Base-by-base conservation (phyloP, 2,329 filamentous ascomycete genomes). In the Corniculantispora saksenae region DNA sequence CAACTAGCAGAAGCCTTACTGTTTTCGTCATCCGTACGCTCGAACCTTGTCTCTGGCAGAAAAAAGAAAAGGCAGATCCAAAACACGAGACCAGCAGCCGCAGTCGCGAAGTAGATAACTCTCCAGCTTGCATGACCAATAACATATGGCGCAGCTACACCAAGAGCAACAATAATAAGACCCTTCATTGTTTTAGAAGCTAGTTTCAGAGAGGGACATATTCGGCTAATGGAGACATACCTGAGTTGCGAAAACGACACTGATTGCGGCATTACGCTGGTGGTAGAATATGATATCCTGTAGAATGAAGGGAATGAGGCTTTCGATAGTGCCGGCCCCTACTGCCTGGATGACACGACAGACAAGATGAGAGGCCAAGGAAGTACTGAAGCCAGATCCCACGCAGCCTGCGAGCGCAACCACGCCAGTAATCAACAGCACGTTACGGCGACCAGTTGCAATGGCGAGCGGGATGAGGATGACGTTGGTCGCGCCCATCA, bases 221-320 rank as follows among this genome's bases (percentile, higher is more conserved):
- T 32, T 10, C 6, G 6, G 10, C 32, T 32, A 32, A 6, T 32
- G 5, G 19, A 25, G 17, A 15, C 66, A 57, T 38, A 69, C 64
- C 54, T 71, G 70, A 19, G 70, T 72, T 1, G 72, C 69, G 45
- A 74, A 68, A 23, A 78, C 69, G 7, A 72, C 68, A 12, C 76
- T 72, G 47, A 78, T 72, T 13, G 73, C 76, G 60, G 69, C 69
- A 66, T 75, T 76, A 4, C 77, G 72, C 70, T 79, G 72, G 62
- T 79, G 77, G 21, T 78, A 72, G 38, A 79, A 79, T 51, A 77
- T 73, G 47, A 79, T 72, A 48, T 79, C 77, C 69, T 79, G 76
- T 1, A 78, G 72, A 38, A 79, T 75, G 13, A 79, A 70, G 3
- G 77, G 77, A 8, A 79, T 72, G 23, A 79, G 64, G 1, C 76